Evolutionary conservation across 1,284 basidiomycete genomes (phyloP).

Genomic region (Tranzscheliella williamsii): DNA sequence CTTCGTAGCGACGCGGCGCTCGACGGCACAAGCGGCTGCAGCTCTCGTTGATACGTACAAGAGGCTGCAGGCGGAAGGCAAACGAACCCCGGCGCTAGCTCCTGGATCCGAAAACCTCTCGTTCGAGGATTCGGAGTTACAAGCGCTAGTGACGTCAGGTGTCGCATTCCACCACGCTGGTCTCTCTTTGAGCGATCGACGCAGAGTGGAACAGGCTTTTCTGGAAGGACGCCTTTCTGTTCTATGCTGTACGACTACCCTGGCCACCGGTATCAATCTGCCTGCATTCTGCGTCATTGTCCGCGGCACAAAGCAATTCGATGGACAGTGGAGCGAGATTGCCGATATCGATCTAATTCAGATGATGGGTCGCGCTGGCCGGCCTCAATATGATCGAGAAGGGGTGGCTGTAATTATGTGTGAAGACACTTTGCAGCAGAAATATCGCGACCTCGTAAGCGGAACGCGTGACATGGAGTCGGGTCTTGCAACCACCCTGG

Average conservation of each 20-base stretch:
- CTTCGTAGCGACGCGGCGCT: slow-evolving; percentile 63
- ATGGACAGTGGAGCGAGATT: slow-evolving; percentile 43
- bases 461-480: slow-evolving; percentile 44
- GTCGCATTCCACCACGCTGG: slow-evolving; percentile 88
- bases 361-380: slow-evolving; percentile 77
- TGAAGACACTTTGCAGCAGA: slow-evolving; percentile 36
- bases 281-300: slow-evolving; percentile 60
- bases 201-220: slow-evolving; percentile 73
- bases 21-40: slow-evolving; percentile 69
- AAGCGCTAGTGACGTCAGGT: slow-evolving; percentile 63
- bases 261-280: slow-evolving; percentile 85
- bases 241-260: slow-evolving; percentile 65
- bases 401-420: slow-evolving; percentile 56
- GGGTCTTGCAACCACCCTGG: slow-evolving; percentile 28
- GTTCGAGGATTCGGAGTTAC: slow-evolving; percentile 36
- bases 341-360: slow-evolving; percentile 51
- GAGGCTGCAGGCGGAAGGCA: slow-evolving; percentile 16
- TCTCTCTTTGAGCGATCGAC: slow-evolving; percentile 73
- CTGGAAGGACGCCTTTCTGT: slow-evolving; percentile 67
- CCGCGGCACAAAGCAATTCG: slow-evolving; percentile 46
- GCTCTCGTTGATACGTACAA: slow-evolving; percentile 71
- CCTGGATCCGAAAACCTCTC: too few species aligned
- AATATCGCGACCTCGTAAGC: slow-evolving; percentile 36
- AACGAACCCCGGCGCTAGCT: neutral
- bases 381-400: slow-evolving; percentile 81